Evolutionary conservation across 1,139 yeast species (phyloP).

Genomic region (Saccharomyces hybrid): DNA sequence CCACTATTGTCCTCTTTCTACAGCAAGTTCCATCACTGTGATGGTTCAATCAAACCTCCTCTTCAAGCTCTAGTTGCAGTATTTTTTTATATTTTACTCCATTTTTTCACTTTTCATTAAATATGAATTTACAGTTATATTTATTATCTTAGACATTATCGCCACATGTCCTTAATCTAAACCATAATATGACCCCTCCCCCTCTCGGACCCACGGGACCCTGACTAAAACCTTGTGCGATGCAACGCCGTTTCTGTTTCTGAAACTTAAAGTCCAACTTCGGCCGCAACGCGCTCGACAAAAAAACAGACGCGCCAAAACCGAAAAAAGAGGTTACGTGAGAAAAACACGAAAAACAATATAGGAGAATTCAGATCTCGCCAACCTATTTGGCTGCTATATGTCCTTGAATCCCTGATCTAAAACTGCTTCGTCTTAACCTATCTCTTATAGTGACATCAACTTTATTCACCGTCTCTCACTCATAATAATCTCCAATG

Average conservation of each 20-base stretch:
- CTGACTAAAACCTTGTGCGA: background rate
- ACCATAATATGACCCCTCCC: background rate
- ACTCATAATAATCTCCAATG: background rate
- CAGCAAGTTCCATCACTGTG: no score
- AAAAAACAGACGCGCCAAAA: background rate
- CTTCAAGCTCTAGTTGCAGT: background rate
- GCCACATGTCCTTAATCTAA: background rate
- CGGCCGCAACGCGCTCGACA: background rate
- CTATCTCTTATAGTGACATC: background rate
- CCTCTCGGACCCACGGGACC: background rate
- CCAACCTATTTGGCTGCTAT: background rate
- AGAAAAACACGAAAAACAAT: background rate
- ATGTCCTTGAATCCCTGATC: background rate
- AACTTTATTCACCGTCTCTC: background rate
- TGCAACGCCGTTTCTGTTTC: background rate
- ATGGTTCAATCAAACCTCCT: background rate
- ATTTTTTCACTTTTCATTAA: background rate
- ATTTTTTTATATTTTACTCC: background rate
- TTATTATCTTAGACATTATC: no score
- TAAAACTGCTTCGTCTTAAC: background rate
- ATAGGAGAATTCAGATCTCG: background rate
- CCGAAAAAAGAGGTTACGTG: background rate
- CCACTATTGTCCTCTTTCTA: no score
- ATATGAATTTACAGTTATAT: background rate
- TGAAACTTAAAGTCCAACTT: background rate